Conservation (phyloP, 2,329 filamentous ascomycete species). For the Zasmidium angulare region DNA sequence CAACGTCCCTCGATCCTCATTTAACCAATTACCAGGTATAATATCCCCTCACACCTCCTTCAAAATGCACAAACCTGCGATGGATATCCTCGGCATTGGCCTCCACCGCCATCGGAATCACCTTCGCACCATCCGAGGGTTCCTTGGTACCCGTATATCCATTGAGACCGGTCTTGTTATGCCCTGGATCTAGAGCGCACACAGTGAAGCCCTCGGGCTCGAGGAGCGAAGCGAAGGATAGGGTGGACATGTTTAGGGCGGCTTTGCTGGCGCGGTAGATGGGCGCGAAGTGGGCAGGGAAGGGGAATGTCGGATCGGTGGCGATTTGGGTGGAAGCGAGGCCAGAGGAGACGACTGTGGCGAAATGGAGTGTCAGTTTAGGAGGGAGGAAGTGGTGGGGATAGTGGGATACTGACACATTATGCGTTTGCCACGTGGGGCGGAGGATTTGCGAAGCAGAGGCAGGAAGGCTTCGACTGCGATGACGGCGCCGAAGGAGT, state of each 20-base stretch:
- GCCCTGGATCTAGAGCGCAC: conserved; percentile 21
- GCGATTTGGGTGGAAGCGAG: not conserved
- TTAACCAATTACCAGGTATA: not conserved
- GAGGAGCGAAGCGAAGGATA: conserved; percentile 18
- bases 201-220: conserved; percentile 29
- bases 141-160: conserved; percentile 24
- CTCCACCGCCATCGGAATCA: conserved; percentile 22
- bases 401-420: not conserved
- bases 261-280: conserved; percentile 28
- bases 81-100: conserved; percentile 28
- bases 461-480: conserved; percentile 29
- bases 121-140: conserved; percentile 31
- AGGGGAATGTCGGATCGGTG: not conserved
- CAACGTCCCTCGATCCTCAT: not conserved
- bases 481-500: conserved; percentile 27
- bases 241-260: conserved; percentile 30
- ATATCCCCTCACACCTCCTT: conserved; percentile 12
- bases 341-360: conserved; percentile 23
- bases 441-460: conserved; percentile 24
- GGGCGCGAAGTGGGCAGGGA: conserved; percentile 10
- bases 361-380: too few relatives aligned
- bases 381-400: too few relatives aligned
- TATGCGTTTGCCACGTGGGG: conserved; percentile 24
- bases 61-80: conserved; percentile 22
- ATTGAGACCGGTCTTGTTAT: conserved; percentile 28